Evolutionary conservation across 306 rosid genomes (phyloP).

Genomic region (Castanea crenata): DNA sequence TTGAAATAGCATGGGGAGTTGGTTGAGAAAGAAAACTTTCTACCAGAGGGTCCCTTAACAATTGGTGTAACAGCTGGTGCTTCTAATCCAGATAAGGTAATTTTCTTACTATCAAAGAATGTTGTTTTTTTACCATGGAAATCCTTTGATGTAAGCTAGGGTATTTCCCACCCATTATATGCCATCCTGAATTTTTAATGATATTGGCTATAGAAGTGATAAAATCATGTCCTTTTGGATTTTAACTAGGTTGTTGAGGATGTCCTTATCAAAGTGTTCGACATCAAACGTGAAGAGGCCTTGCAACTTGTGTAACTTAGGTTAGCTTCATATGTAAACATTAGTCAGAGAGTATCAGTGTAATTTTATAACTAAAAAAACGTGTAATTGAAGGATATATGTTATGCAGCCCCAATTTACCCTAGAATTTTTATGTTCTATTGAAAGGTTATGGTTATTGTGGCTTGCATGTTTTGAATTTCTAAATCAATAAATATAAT

Average conservation of each 20-base stretch:
- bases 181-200: neutral
- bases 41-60: conserved; percentile 79
- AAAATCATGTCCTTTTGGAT: neutral
- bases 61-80: conserved; percentile 96
- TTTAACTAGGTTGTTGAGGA: conserved; percentile 79
- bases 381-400: conserved; percentile 4
- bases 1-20: conserved; percentile 78
- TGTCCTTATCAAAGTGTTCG: conserved; percentile 72
- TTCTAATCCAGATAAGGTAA: conserved; percentile 97
- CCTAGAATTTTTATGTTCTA: conserved; percentile 13
- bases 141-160: neutral
- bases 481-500: neutral
- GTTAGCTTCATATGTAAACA: neutral
- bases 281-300: conserved; percentile 74
- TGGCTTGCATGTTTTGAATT: neutral
- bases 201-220: neutral
- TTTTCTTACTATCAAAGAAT: neutral
- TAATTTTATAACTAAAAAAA: conserved; percentile 23
- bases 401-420: conserved; percentile 8
- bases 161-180: neutral
- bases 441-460: neutral
- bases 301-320: conserved; percentile 53
- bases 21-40: conserved; percentile 86
- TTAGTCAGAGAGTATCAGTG: conserved; percentile 12
- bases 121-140: neutral